phyloP scores from a whole-genome alignment of 345 rosid genomes.

The Bruguiera sexangula region DNA sequence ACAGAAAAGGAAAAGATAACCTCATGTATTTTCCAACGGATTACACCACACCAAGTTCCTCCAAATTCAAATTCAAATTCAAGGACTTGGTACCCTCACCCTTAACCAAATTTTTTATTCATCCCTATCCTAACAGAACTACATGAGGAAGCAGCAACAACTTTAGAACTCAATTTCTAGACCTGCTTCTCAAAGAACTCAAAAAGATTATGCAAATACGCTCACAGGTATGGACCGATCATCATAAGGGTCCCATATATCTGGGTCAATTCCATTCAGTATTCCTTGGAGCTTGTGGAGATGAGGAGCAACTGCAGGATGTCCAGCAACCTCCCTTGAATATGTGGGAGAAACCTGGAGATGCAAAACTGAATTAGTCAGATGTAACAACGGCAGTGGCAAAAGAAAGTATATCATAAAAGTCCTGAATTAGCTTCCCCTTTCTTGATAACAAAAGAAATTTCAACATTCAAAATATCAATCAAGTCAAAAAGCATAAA shows the following conservation, averaged over 20 bases:
- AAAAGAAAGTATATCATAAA: background rate
- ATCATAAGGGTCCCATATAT: conserved; percentile 94
- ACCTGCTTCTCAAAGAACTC: background rate
- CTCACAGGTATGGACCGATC: conserved; percentile 81
- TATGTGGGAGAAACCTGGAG: conserved; percentile 78
- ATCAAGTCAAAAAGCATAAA: background rate
- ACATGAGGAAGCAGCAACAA: background rate
- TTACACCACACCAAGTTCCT: background rate
- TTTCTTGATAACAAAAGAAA: background rate
- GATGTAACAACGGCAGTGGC: background rate
- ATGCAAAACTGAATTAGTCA: conserved; percentile 9
- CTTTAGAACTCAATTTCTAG: background rate
- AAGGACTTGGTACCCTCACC: too few species aligned
- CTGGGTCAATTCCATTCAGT: conserved; percentile 88
- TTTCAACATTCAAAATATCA: background rate
- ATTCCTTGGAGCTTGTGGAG: conserved; percentile 83
- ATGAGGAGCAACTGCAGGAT: conserved; percentile 63
- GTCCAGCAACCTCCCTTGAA: conserved; percentile 80
- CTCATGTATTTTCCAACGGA: background rate
- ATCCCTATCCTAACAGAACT: background rate
- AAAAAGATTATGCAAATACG: conserved; percentile 2
- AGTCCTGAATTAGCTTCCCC: background rate
- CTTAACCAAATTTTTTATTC: too few species aligned
- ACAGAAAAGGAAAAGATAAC: background rate
- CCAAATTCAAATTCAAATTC: background rate